Evolutionary conservation across 2,329 filamentous ascomycete genomes (phyloP), one percentile per base, ranked within the genome.

Genomic region (Colletotrichum spinosum): DNA sequence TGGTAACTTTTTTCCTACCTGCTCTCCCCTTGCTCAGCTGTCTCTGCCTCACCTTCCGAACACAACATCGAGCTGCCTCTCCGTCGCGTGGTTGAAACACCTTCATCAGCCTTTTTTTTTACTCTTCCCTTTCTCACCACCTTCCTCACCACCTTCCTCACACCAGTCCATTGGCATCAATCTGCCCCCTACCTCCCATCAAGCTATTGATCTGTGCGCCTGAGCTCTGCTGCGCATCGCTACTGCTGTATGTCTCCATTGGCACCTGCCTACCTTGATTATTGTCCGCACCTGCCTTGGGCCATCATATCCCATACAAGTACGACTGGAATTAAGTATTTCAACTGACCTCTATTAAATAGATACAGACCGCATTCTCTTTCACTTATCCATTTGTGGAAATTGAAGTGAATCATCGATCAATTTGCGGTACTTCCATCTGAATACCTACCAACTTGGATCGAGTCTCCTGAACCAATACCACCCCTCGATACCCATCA

Each of bases 131-230:
- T 12, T 25, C 34, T 35, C 35, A 44, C 57, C 37, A 48, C 55
- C 49, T 57, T 42, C 39, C 48, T 39, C 54, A 11, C 42, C 41
- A 48, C 55, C 49, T 57, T 42, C 39, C 51, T 39, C 54, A 11
- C 42, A 39, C 48, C 48, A 25, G 25, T 25, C 25, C 1, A 1
- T 25, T 25, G 4, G 50, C 49, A 53, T 48, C 61, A 44, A 48
- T 59, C 54, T 53, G 55, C 57, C 66, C 61, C 64, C 68, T 71
- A 69, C 65, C 60, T 67, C 66, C 60, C 63, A 65, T 63, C 13
- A 50, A 42, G 35, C 46, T 52, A 53, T 63, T 42, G 34, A 66
- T 62, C 17, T 25, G 33, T 56, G 62, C 58, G 63, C 58, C 37
- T 37, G 13, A 49, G 55, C 33, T 42, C 17, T 34, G 13, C 55